phyloP scores from a whole-genome alignment of 306 rosid species.

The Myrica gale region DNA sequence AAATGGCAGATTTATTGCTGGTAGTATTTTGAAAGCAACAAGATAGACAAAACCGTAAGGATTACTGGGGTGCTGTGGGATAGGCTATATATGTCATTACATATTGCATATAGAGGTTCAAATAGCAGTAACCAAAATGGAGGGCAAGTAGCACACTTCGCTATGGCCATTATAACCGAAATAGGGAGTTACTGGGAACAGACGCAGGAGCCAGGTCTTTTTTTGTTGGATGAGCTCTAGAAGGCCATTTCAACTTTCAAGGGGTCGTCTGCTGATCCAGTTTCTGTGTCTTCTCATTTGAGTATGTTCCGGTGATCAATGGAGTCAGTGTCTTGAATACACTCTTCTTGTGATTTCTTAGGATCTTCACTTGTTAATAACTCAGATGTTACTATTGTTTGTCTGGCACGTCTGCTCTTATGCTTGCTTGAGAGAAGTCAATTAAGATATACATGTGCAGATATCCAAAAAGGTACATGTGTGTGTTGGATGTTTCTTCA shows the following conservation, averaged over 20 bases:
- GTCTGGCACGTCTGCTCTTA: neutral
- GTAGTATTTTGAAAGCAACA: constrained; percentile 5
- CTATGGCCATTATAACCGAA: neutral
- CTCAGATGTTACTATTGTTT: neutral
- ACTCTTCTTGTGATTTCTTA: neutral
- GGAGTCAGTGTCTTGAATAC: constrained; percentile 1
- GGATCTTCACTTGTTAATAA: neutral
- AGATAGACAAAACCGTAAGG: neutral
- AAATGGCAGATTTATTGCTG: neutral
- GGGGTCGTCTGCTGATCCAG: constrained; percentile 5
- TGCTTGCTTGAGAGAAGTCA: neutral
- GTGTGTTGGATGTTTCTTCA: too few relatives aligned
- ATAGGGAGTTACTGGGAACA: constrained; percentile 1
- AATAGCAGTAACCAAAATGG: neutral
- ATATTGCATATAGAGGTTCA: neutral
- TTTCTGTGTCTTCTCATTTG: constrained; percentile 6
- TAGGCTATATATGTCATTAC: constrained; percentile 1
- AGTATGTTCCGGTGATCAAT: constrained; percentile 9
- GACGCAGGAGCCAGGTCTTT: neutral
- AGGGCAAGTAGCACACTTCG: neutral
- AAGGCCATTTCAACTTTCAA: constrained; percentile 13
- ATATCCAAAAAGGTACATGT: too few relatives aligned
- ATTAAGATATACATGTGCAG: neutral
- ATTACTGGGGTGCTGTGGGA: neutral
- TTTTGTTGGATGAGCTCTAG: neutral